Evolutionary conservation across 2,329 filamentous ascomycete genomes (phyloP).

Genomic region (Sclerotiophoma versabilis): DNA sequence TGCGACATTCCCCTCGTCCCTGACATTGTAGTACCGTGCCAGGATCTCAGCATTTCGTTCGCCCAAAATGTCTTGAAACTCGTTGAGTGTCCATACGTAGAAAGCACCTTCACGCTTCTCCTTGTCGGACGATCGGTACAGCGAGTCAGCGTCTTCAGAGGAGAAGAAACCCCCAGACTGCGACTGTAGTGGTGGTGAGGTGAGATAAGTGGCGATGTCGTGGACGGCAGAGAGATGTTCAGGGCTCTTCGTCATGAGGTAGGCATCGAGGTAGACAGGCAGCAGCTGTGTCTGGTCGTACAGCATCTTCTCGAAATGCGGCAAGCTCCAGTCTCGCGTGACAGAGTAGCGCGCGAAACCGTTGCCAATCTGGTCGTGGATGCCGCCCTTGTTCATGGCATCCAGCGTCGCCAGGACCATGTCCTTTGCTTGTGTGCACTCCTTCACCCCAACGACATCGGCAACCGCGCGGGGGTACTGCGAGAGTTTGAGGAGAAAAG

Average conservation of each 20-base stretch:
- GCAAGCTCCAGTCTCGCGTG: constrained; percentile 89
- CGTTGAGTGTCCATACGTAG: constrained; percentile 90
- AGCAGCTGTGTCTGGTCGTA: constrained; percentile 91
- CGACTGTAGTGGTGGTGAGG: constrained; percentile 71
- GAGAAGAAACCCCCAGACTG: constrained; percentile 79
- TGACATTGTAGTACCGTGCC: constrained; percentile 84
- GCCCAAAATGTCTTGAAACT: constrained; percentile 79
- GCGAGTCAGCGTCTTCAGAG: constrained; percentile 89
- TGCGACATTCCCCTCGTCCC: constrained; percentile 83
- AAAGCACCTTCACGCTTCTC: constrained; percentile 92
- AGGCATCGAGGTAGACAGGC: constrained; percentile 84
- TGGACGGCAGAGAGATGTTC: constrained; percentile 81
- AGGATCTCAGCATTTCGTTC: constrained; percentile 74
- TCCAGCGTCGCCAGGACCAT: constrained; percentile 85
- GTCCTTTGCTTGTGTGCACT: constrained; percentile 73
- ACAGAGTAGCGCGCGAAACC: constrained; percentile 87
- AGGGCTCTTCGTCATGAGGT: constrained; percentile 70
- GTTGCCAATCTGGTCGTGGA: constrained; percentile 78
- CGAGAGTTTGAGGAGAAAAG: constrained; percentile 78
- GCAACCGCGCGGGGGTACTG: constrained; percentile 75
- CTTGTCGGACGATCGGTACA: constrained; percentile 73
- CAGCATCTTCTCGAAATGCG: constrained; percentile 97
- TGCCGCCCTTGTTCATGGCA: constrained; percentile 75
- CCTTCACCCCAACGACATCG: constrained; percentile 85
- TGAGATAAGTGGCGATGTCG: constrained; percentile 87